These are phyloP conservation scores for Phytophthora syringae DNA, from an alignment of 352 stramenopile species.

Conservation along the genomic window DNA sequence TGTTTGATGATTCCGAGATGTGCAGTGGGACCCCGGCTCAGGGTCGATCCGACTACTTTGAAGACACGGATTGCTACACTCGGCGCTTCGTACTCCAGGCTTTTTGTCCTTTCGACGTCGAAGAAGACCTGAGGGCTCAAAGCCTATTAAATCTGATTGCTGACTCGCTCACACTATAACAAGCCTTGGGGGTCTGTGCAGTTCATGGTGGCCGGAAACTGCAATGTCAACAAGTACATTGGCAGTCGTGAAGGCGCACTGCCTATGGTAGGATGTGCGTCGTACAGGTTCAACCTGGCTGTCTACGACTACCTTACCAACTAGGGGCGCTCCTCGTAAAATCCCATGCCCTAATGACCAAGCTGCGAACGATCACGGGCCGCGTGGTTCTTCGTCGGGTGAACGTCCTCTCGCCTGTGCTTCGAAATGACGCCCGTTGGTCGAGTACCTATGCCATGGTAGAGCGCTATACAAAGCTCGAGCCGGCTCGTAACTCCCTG, in stretches of 20 bases:
- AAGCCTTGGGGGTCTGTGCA: constrained; percentile 12
- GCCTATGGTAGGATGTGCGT: constrained; percentile 22
- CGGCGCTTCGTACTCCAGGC: constrained; percentile 14
- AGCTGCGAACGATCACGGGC: constrained; percentile 9
- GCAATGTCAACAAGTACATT: constrained; percentile 11
- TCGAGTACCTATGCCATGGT: constrained; percentile 22
- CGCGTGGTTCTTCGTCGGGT: constrained; percentile 2
- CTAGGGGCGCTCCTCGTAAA: constrained; percentile 8
- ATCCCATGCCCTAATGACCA: constrained; percentile 5
- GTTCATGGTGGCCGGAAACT: too few relatives aligned
- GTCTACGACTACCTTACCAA: constrained; percentile 20
- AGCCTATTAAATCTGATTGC: constrained; percentile 23
- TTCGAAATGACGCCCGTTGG: constrained; percentile 26
- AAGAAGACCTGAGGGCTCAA: constrained; percentile 10
- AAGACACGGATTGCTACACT: constrained; percentile 21
- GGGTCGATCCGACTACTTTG: constrained; percentile 10
- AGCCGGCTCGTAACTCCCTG: not conserved
- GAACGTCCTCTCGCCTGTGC: not conserved
- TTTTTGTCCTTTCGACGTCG: constrained; percentile 14
- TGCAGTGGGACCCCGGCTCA: not conserved
- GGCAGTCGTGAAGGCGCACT: constrained; percentile 14
- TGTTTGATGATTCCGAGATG: constrained; percentile 9
- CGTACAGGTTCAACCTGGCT: constrained; percentile 27
- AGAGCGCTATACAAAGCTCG: constrained; percentile 3
- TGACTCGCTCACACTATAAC: constrained; percentile 10